A percentile compares a stretch with the other conserved stretches of the same genome.
Evolutionary conservation across 75 land plant genomes (phyloP).

Genomic region (Sequoiadendron giganteum): DNA sequence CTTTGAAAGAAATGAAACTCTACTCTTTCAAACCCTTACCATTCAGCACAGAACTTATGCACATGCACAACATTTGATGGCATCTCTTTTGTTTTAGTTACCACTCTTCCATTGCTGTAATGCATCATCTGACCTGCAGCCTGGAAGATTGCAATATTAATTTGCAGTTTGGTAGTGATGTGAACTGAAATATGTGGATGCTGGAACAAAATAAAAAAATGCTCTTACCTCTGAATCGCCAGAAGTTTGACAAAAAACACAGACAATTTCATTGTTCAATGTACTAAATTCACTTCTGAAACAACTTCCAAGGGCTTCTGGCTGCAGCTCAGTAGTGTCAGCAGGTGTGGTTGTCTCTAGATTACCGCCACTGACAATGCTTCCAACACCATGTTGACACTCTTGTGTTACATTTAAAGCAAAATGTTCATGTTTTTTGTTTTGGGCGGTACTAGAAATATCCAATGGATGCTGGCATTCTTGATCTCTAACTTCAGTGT

Average conservation of each 20-base stretch:
- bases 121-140: constrained; percentile 68
- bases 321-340: neutral
- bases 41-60: constrained; percentile 72
- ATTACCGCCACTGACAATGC: neutral
- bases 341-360: neutral
- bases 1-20: neutral
- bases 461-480: neutral
- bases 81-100: constrained; percentile 20
- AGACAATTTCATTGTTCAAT: constrained; percentile 26
- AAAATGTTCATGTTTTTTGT: neutral
- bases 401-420: neutral
- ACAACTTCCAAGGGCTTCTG: neutral
- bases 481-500: neutral
- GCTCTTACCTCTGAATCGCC: constrained; percentile 42
- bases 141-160: constrained; percentile 30
- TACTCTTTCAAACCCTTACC: constrained; percentile 38
- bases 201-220: neutral
- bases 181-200: neutral
- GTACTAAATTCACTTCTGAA: neutral
- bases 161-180: neutral
- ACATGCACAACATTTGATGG: constrained; percentile 54
- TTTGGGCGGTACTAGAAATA: neutral
- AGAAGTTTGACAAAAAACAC: constrained; percentile 63
- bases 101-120: constrained; percentile 43
- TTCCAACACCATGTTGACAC: neutral